Percentiles rank a stretch among this genome's conserved stretches.
Conservation (phyloP, 345 rosid genomes). For the Chamaenerion angustifolium region DNA sequence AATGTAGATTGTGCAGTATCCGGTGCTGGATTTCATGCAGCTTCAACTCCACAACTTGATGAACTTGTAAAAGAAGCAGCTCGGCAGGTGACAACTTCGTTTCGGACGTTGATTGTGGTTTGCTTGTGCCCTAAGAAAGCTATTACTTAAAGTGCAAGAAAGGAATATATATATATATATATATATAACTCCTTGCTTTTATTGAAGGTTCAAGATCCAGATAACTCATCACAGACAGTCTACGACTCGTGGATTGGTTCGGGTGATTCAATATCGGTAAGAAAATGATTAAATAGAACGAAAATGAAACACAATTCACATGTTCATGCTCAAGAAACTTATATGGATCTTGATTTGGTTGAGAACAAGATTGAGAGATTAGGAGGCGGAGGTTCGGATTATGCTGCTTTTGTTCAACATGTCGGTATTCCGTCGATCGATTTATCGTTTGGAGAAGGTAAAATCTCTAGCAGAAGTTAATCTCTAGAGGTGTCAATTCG, state of each 20-base stretch:
- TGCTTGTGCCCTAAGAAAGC: neutral
- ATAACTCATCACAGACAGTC: slow-evolving; percentile 51
- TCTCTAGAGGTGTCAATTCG: too few species aligned
- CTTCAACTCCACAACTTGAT: slow-evolving; percentile 81
- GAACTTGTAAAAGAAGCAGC: slow-evolving; percentile 45
- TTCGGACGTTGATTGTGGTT: neutral
- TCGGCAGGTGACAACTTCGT: slow-evolving; percentile 27
- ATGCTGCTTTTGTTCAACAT: slow-evolving; percentile 72
- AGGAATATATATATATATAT: too few species aligned
- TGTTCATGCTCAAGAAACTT: neutral
- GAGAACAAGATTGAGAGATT: slow-evolving; percentile 43
- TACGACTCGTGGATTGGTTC: slow-evolving; percentile 52
- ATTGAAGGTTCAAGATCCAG: slow-evolving; percentile 64
- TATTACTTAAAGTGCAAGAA: too few species aligned
- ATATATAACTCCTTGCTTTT: neutral
- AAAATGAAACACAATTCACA: too few species aligned
- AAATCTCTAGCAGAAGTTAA: too few species aligned
- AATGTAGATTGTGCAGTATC: slow-evolving; percentile 52
- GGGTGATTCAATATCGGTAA: slow-evolving; percentile 31
- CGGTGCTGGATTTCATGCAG: slow-evolving; percentile 50
- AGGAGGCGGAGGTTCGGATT: slow-evolving; percentile 64
- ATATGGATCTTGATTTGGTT: slow-evolving; percentile 2
- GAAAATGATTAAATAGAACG: slow-evolving; percentile 3
- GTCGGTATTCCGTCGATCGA: slow-evolving; percentile 58
- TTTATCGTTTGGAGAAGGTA: slow-evolving; percentile 49